Evolutionary conservation across 106 monocot genomes (phyloP).

Genomic region (Narthecium ossifragum): DNA sequence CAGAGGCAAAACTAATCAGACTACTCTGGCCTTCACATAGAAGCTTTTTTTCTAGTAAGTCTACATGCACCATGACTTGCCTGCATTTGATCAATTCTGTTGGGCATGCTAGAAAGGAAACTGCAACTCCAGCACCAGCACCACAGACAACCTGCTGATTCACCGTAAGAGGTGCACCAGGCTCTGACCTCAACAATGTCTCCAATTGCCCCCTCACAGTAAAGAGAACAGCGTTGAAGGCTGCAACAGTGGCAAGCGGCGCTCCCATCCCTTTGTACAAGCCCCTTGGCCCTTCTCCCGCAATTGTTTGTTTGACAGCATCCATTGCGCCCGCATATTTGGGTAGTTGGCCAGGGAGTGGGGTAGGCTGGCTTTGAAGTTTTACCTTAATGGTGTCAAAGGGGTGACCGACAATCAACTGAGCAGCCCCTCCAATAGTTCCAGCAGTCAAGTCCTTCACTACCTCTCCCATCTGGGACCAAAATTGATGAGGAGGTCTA

Average conservation of each 20-base stretch:
- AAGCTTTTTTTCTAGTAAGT: too few species aligned
- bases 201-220: conserved; percentile 95
- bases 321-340: conserved; percentile 87
- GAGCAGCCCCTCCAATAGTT: conserved; percentile 82
- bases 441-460: conserved; percentile 92
- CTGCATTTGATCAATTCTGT: conserved; percentile 96
- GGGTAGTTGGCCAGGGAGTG: conserved; percentile 77
- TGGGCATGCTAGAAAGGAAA: conserved; percentile 85
- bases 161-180: conserved; percentile 59
- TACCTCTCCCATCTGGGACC: conserved; percentile 66
- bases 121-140: conserved; percentile 84
- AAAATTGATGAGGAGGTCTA: background rate
- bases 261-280: conserved; percentile 98
- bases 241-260: conserved; percentile 91
- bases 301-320: conserved; percentile 86
- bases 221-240: conserved; percentile 91
- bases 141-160: conserved; percentile 78
- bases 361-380: conserved; percentile 85
- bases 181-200: conserved; percentile 60
- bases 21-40: too few species aligned
- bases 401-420: conserved; percentile 87
- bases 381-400: conserved; percentile 97
- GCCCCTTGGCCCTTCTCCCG: conserved; percentile 72
- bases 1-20: too few species aligned
- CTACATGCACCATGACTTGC: too few species aligned